Base-by-base conservation (phyloP, 2,329 filamentous ascomycete species). In the Arthrobotrys musiformis region DNA sequence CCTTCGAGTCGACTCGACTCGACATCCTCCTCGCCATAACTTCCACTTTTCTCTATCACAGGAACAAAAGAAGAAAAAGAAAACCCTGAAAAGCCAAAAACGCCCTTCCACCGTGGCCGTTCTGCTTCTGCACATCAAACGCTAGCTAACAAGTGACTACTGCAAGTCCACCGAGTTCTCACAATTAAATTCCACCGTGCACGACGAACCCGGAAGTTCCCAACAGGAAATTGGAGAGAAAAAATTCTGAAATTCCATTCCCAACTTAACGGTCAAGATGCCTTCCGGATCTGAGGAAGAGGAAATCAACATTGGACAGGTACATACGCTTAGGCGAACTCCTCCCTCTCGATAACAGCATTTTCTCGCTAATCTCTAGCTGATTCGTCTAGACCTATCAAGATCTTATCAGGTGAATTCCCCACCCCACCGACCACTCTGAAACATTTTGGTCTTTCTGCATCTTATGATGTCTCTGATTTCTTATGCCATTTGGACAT, bases 341-440 rank as follows among this genome's bases (percentile, higher is more conserved):
- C 72, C 72, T 50, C 50, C 37, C 46, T 13, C 22, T 48, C 44
- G 44, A 30, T 62, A 48, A 37, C 15, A 44, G 30, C 17, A 22
- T 6, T 60, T 46, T 63, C 64, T 76, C 72, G 72, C 72, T 76
- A 76, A 76, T 76, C 70, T 75, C 44, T 33, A 69, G 30, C 61
- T 58, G 40, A 42, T 69, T 33, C 30, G 58, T 69, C 60, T 58
- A 76, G 72, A 70, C 72, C 35, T 76, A 76, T 66, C 72, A 76
- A 76, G 72, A 76, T 76, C 72, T 76, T 56, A 58, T 76, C 72
- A 76, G 72, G 72, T 76, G 64, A 76, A 67, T 64, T 60, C 46
- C 30, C 54, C 46, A 30, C 66, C 54, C 46, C 54, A 44, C 42
- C 24, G 28, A 48, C 28, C 26, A 42, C 33, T 28, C 30, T 58